A percentile compares a stretch with the other conserved stretches of the same genome.
Evolutionary conservation across 2,329 filamentous ascomycete species (phyloP).

Genomic region (Colletotrichum echinochloae): DNA sequence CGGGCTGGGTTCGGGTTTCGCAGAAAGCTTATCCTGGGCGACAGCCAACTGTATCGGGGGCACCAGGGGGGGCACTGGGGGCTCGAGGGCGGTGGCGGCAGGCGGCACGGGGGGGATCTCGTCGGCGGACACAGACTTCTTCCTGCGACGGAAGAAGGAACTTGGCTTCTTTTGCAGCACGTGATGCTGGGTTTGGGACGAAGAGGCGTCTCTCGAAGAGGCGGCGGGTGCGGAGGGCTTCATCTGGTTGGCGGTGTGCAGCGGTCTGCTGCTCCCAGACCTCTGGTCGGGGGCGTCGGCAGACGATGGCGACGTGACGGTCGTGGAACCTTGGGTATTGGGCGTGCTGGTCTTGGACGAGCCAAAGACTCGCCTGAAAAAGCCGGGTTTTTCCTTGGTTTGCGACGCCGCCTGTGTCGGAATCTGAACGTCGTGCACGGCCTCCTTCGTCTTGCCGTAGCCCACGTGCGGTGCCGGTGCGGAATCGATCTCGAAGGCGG

Average conservation of each 20-base stretch:
- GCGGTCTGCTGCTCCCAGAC: constrained; percentile 54
- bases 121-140: constrained; percentile 84
- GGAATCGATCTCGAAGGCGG: constrained; percentile 59
- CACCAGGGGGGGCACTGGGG: constrained; percentile 52
- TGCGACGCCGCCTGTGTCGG: constrained; percentile 62
- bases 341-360: constrained; percentile 67
- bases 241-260: constrained; percentile 59
- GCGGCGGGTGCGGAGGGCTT: constrained; percentile 60
- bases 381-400: constrained; percentile 80
- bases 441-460: constrained; percentile 69
- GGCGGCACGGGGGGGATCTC: constrained; percentile 70
- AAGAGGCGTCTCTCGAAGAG: constrained; percentile 61
- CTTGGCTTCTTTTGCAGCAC: constrained; percentile 89
- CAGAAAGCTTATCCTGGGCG: constrained; percentile 47
- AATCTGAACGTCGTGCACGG: constrained; percentile 61
- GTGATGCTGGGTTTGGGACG: constrained; percentile 59
- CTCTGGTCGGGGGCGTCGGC: constrained; percentile 52
- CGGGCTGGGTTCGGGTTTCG: constrained; percentile 66
- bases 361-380: constrained; percentile 92
- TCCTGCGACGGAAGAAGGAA: constrained; percentile 92
- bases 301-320: constrained; percentile 52
- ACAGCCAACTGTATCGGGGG: constrained; percentile 50
- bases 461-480: constrained; percentile 70
- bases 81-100: constrained; percentile 52
- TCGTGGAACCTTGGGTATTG: constrained; percentile 38